These are phyloP conservation scores for Phaffomyces opuntiae DNA, from an alignment of 805 yeast genomes.

Conservation along the genomic window DNA sequence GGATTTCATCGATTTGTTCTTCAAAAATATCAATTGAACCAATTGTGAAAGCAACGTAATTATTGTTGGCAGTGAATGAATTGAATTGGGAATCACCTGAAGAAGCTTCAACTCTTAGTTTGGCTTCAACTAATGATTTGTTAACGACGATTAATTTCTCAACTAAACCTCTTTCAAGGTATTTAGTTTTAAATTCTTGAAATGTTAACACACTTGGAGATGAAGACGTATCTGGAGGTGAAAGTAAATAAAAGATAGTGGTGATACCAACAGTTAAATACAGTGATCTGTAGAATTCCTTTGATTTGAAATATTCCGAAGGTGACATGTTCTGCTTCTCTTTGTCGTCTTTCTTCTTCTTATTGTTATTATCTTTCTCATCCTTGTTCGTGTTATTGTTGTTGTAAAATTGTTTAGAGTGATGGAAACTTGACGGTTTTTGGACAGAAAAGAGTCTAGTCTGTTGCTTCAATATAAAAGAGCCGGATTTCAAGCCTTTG, in stretches of 20 bases:
- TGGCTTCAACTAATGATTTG: constrained; percentile 61
- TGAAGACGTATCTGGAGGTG: constrained; percentile 19
- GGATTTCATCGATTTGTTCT: constrained; percentile 68
- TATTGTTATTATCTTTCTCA: constrained; percentile 8
- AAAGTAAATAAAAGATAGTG: constrained; percentile 28
- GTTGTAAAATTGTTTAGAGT: constrained; percentile 3
- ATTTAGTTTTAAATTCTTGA: constrained; percentile 80
- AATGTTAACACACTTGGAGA: constrained; percentile 48
- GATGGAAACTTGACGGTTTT: constrained; percentile 8
- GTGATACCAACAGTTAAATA: constrained; percentile 33
- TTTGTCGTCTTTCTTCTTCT: constrained; percentile 11
- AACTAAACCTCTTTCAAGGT: constrained; percentile 74
- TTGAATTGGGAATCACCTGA: constrained; percentile 50
- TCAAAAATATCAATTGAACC: constrained; percentile 86
- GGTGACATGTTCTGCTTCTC: constrained; percentile 23
- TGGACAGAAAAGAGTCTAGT: constrained; percentile 5
- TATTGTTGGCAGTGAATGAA: constrained; percentile 25
- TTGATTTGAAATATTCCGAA: constrained; percentile 33
- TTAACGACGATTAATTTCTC: constrained; percentile 68
- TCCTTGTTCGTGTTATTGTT: constrained; percentile 10
- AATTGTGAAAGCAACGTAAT: constrained; percentile 61
- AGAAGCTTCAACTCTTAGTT: constrained; percentile 28
- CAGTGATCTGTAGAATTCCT: constrained; percentile 33
- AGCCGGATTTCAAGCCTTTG: too few species aligned
- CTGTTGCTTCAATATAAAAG: not conserved